Base-by-base conservation (phyloP, 1,284 basidiomycete genomes). In the Sphaerobolus stellatus region DNA sequence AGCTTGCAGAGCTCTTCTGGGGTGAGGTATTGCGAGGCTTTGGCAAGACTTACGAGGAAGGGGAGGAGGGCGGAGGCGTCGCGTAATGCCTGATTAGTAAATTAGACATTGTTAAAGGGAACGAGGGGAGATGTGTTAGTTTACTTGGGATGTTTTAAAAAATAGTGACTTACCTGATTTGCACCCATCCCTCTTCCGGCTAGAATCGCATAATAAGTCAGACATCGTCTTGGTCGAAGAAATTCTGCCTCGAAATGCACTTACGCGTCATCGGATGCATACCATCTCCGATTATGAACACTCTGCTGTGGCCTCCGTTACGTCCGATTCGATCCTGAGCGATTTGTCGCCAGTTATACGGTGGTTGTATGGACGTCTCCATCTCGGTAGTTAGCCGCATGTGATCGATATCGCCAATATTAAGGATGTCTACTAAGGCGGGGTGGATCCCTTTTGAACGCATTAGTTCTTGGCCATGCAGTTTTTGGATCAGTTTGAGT, bases 201-300 rank as follows among this genome's bases (percentile, higher is more conserved):
- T 54, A 27, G 22, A 22, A n/a, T 38, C 36, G 36, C 7, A 7
- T n/a, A 11, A n/a, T 14, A 43, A 22, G 41, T 11, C 22, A 14
- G 20, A 43, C 22, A 24, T 11, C 11, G 13, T 24, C 2, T 24
- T 6, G 28, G 41, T 11, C 4, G 28, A 38, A 38, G 7, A 18
- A 43, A 43, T 43, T 27, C 28, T 14, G 14, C n/a, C n/a, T n/a
- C n/a, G n/a, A 27, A 27, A 22, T 11, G 25, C 41, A 54, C 53
- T 14, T 25, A 54, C 53, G 53, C 25, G 53, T 54, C 53, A 54
- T 54, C n/a, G 53, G 53, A 54, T 54, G 53, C 47, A 54, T 31
- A 30, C 53, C 49, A 44, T 54, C 53, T 2, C 53, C 53, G 25
- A 54, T 54, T 3, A 54, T 18, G 34, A 54, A 54, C 7, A 54